Conservation (phyloP, 371 early-diverging fungal genomes). For the Nosema muscidifuracis region DNA sequence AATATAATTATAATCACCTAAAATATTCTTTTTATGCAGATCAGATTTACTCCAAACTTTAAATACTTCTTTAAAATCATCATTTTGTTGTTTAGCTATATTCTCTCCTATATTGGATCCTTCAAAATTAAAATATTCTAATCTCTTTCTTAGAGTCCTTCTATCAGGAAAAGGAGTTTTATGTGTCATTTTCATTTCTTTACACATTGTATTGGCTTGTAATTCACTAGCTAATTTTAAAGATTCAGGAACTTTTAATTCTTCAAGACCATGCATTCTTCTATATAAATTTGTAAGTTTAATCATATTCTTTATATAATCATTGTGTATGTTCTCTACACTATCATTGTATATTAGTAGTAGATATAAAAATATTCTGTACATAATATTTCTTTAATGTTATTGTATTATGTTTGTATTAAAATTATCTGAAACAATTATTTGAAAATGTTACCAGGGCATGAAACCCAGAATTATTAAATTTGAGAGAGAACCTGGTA, state of each 20-base stretch:
- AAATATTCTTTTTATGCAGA: conserved; percentile 61
- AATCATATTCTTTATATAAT: no score
- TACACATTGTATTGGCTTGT: conserved; percentile 55
- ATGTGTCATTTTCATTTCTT: conserved; percentile 43
- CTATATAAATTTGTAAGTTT: conserved; percentile 57
- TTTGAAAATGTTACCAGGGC: conserved; percentile 32
- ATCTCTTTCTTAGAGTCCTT: conserved; percentile 17
- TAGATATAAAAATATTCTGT: no score
- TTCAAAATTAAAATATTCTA: conserved; percentile 41
- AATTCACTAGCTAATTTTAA: conserved; percentile 46
- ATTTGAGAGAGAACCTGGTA: conserved; percentile 18
- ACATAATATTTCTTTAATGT: no score
- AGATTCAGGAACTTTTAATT: conserved; percentile 12
- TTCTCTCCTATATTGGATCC: conserved; percentile 62
- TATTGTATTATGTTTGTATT: no score
- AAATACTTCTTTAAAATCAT: conserved; percentile 54
- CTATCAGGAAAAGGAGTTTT: conserved; percentile 2
- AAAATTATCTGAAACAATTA: conserved; percentile 6
- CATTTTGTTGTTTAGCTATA: conserved; percentile 56
- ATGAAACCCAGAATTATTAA: conserved; percentile 31
- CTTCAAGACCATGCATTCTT: conserved; percentile 34
- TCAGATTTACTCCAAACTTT: conserved; percentile 56
- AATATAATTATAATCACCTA: conserved; percentile 58
- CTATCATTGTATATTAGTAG: no score
- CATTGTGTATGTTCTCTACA: background rate